phyloP scores from a whole-genome alignment of 345 rosid species.

The Pistacia atlantica region DNA sequence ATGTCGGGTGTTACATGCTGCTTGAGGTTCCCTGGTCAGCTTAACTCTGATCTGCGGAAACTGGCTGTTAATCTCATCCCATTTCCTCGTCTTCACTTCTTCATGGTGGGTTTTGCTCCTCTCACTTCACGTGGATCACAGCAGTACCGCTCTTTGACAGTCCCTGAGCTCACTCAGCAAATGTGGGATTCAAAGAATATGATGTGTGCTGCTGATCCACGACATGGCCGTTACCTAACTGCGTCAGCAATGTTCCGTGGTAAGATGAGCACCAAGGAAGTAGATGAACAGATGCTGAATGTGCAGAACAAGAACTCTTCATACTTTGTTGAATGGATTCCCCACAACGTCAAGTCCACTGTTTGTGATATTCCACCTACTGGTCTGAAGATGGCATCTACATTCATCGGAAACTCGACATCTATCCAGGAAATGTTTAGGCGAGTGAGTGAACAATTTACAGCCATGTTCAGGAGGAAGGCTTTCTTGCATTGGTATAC shows the following conservation, averaged over 20 bases:
- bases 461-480: conserved; percentile 47
- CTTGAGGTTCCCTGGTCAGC: conserved; percentile 46
- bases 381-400: conserved; percentile 74
- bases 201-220: conserved; percentile 84
- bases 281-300: conserved; percentile 52
- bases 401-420: conserved; percentile 72
- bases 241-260: conserved; percentile 83
- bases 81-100: conserved; percentile 78
- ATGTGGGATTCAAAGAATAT: conserved; percentile 86
- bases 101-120: conserved; percentile 86
- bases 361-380: conserved; percentile 80
- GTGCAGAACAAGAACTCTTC: conserved; percentile 51
- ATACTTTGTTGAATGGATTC: conserved; percentile 49
- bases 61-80: conserved; percentile 65
- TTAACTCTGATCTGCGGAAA: conserved; percentile 46
- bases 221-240: conserved; percentile 70
- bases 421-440: conserved; percentile 83
- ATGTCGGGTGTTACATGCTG: conserved; percentile 53
- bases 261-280: conserved; percentile 83
- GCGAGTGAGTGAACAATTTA: conserved; percentile 70
- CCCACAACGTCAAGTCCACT: conserved; percentile 71
- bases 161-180: conserved; percentile 78
- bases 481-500: conserved; percentile 53
- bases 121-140: conserved; percentile 81
- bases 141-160: conserved; percentile 69